Evolutionary conservation across 1,284 basidiomycete species (phyloP).

Genomic region (Pyrrhoderma lamaoense): DNA sequence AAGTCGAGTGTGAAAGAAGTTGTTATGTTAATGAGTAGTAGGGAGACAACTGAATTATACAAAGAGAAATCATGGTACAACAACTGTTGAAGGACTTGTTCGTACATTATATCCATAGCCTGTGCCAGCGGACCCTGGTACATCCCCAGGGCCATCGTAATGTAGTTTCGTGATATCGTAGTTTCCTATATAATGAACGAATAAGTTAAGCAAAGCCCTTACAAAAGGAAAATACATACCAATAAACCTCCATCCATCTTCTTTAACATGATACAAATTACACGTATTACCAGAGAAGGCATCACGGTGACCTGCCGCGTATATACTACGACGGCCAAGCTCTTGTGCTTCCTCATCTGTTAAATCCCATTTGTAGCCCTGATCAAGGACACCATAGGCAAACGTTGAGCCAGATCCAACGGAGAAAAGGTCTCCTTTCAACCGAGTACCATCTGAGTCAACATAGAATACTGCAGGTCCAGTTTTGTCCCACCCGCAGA

Average conservation of each 20-base stretch:
- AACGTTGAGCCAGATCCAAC: constrained; percentile 98
- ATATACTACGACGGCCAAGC: constrained; percentile 90
- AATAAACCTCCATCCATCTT: constrained; percentile 91
- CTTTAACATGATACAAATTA: constrained; percentile 94
- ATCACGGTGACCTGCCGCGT: constrained; percentile 95
- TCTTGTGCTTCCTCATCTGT: constrained; percentile 94
- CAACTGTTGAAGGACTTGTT: constrained; percentile 15
- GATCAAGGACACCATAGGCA: constrained; percentile 97
- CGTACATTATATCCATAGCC: constrained; percentile 77
- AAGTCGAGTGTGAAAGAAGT: too few species aligned
- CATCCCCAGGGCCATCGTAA: constrained; percentile 72
- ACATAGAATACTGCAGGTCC: constrained; percentile 98
- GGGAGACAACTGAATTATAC: neutral
- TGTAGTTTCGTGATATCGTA: constrained; percentile 77
- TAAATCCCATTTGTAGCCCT: constrained; percentile 93
- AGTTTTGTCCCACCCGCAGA: constrained; percentile 99
- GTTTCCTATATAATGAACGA: constrained; percentile 52
- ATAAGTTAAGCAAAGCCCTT: neutral
- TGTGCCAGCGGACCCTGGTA: constrained; percentile 46
- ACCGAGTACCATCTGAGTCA: constrained; percentile 92
- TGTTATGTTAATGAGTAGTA: neutral
- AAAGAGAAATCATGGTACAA: constrained; percentile 10
- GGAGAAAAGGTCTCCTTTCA: constrained; percentile 96
- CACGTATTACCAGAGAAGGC: constrained; percentile 97
- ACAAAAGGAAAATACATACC: constrained; percentile 42